These are phyloP conservation scores for Pouteria campechiana DNA, from an alignment of 179 eudicot species.

Conservation along the genomic window DNA sequence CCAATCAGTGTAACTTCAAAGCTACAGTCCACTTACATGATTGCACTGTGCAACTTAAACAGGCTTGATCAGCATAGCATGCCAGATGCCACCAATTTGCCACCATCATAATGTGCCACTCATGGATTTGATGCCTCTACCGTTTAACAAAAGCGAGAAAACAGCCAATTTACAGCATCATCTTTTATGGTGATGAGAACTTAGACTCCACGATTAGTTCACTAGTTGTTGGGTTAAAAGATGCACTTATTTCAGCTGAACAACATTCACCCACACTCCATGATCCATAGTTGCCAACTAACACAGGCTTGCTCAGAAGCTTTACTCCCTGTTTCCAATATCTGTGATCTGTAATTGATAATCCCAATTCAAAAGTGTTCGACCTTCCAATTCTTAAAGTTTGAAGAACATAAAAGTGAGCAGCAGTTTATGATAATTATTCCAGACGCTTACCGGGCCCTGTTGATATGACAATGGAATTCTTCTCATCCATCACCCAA, in stretches of 20 bases:
- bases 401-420: too few relatives aligned
- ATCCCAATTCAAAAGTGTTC: neutral
- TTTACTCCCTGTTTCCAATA: slow-evolving; percentile 88
- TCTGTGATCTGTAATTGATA: slow-evolving; percentile 39
- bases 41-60: too few relatives aligned
- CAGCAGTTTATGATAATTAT: too few relatives aligned
- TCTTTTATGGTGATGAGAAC: slow-evolving; percentile 12
- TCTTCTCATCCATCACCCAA: slow-evolving; percentile 60
- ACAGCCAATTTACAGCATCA: too few relatives aligned
- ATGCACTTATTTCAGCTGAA: slow-evolving; percentile 42
- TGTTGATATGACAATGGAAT: slow-evolving; percentile 37
- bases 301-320: slow-evolving; percentile 40
- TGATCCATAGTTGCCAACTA: slow-evolving; percentile 16
- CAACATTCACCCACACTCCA: slow-evolving; percentile 4
- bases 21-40: too few relatives aligned
- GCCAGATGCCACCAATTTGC: too few relatives aligned
- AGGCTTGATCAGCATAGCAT: too few relatives aligned
- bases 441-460: slow-evolving; percentile 58
- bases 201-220: slow-evolving; percentile 26
- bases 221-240: slow-evolving; percentile 50
- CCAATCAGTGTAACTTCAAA: too few relatives aligned
- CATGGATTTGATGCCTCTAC: too few relatives aligned
- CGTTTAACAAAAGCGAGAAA: too few relatives aligned
- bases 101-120: too few relatives aligned
- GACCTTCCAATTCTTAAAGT: too few relatives aligned